Conservation (phyloP, 805 yeast genomes). For the Naumovozyma baii region DNA sequence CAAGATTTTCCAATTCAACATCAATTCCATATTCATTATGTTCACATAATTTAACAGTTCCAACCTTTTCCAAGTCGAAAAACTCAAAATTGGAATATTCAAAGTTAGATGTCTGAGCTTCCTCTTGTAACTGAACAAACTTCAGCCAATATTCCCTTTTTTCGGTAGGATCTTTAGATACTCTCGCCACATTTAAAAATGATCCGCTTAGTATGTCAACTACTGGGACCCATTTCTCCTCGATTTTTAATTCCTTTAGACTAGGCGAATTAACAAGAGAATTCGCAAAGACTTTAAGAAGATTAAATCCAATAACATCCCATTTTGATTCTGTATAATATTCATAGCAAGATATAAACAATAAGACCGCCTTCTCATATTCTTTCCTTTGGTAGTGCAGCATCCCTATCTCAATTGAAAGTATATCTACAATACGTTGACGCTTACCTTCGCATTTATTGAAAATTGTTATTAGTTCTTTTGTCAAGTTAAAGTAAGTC, state of each 20-base stretch:
- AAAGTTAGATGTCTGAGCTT: constrained; percentile 7
- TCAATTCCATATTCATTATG: constrained; percentile 18
- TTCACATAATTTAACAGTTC: constrained; percentile 3
- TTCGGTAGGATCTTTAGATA: constrained; percentile 11
- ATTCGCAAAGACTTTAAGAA: constrained; percentile 57
- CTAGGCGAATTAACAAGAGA: constrained; percentile 40
- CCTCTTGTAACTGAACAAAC: constrained; percentile 15
- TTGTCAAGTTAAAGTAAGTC: constrained; percentile 45
- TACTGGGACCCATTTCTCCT: constrained; percentile 19
- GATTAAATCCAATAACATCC: constrained; percentile 57
- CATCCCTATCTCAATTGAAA: constrained; percentile 72
- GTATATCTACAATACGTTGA: constrained; percentile 57
- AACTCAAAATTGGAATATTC: constrained; percentile 20
- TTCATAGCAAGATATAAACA: constrained; percentile 59
- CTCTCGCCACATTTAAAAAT: constrained; percentile 21
- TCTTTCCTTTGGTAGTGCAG: constrained; percentile 50
- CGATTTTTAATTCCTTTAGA: constrained; percentile 15
- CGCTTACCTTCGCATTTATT: constrained; percentile 27
- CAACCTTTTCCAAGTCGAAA: constrained; percentile 9
- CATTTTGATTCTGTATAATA: constrained; percentile 64
- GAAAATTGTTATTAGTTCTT: constrained; percentile 21
- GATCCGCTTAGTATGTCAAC: constrained; percentile 24
- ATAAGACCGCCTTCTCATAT: constrained; percentile 49
- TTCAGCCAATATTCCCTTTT: constrained; percentile 21
- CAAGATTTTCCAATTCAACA: constrained; percentile 10